phyloP scores from a whole-genome alignment of 2,329 filamentous ascomycete genomes.

The Elsinoe australis region DNA sequence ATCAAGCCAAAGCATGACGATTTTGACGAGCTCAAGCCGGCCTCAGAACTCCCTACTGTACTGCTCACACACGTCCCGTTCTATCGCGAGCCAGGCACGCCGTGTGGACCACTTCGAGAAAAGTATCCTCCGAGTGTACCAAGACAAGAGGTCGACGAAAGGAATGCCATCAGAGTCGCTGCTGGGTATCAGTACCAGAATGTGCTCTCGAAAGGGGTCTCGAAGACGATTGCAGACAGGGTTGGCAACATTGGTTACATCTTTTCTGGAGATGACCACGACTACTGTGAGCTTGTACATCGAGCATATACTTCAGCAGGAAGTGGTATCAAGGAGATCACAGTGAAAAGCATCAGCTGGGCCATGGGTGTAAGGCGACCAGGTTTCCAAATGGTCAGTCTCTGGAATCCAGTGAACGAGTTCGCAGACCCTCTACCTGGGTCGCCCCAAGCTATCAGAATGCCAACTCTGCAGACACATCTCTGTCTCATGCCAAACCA shows the following conservation, averaged over 20 bases:
- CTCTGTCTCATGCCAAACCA: constrained; percentile 88
- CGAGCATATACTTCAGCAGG: constrained; percentile 55
- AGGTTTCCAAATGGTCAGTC: constrained; percentile 77
- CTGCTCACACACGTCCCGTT: constrained; percentile 87
- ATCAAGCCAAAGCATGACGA: constrained; percentile 21
- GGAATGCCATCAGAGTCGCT: constrained; percentile 69
- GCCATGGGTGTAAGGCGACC: constrained; percentile 89
- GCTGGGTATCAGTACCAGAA: constrained; percentile 95
- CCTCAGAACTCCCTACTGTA: constrained; percentile 67
- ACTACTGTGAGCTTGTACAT: constrained; percentile 89
- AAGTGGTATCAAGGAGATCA: constrained; percentile 64
- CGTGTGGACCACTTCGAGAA: constrained; percentile 81
- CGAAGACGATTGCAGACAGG: constrained; percentile 64
- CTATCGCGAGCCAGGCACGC: constrained; percentile 71
- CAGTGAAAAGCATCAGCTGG: constrained; percentile 91
- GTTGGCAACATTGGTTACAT: constrained; percentile 76
- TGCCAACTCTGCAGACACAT: constrained; percentile 70
- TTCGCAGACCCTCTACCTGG: constrained; percentile 23
- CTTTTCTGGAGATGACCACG: constrained; percentile 95
- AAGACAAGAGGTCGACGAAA: constrained; percentile 45
- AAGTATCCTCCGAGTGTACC: constrained; percentile 65
- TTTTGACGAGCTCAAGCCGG: constrained; percentile 29
- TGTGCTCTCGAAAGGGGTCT: constrained; percentile 70
- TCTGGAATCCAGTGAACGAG: constrained; percentile 82
- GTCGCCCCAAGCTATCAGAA: constrained; percentile 22